Conservation (phyloP, 2,329 filamentous ascomycete genomes). For the Blastomyces parvus region DNA sequence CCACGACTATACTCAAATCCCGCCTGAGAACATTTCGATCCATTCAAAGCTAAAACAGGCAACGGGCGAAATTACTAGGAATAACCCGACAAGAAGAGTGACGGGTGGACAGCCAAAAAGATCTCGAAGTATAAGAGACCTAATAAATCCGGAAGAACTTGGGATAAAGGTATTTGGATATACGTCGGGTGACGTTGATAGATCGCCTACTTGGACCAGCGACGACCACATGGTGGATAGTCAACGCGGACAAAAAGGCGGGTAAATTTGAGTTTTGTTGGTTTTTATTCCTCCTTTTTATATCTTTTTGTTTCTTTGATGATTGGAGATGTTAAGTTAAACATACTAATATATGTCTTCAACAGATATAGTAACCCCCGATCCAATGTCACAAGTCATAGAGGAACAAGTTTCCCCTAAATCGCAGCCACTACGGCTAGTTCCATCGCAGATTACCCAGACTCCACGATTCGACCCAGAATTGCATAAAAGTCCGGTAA, state of each 20-base stretch:
- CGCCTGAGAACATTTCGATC: neutral
- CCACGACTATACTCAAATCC: neutral
- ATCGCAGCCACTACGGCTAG: neutral
- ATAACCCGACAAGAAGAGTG: neutral
- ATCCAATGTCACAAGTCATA: neutral
- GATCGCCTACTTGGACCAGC: neutral
- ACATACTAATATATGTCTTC: neutral
- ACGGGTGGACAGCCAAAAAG: neutral
- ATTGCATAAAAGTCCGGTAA: conserved; percentile 16
- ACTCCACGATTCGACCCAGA: conserved; percentile 22
- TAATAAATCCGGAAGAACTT: conserved; percentile 5
- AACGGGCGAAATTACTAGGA: neutral
- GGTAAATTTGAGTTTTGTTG: neutral
- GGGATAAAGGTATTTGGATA: neutral
- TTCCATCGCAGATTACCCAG: neutral
- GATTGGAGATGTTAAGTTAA: neutral
- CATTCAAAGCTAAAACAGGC: neutral
- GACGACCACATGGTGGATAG: neutral
- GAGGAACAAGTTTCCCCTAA: neutral
- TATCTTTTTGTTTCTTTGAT: neutral
- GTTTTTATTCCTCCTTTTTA: neutral
- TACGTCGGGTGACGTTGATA: neutral
- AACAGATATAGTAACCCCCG: neutral
- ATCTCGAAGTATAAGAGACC: neutral
- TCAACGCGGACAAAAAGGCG: conserved; percentile 3